These are phyloP conservation scores for Brettanomyces anomalus DNA, from an alignment of 805 yeast genomes.

Conservation along the genomic window DNA sequence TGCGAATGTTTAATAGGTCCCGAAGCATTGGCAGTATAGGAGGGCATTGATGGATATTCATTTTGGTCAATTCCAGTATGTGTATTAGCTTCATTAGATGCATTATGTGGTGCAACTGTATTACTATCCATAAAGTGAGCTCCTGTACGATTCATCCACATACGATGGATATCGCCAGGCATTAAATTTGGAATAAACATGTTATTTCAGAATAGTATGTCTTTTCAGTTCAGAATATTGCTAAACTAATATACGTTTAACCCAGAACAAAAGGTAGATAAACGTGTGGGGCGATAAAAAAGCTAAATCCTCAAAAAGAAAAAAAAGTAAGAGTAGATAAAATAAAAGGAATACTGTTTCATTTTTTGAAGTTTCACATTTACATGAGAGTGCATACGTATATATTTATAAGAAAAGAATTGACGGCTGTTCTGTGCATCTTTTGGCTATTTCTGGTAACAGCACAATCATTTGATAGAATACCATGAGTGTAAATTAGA, in stretches of 20 bases:
- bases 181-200: conserved; percentile 44
- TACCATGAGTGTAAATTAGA: too few relatives aligned
- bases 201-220: neutral
- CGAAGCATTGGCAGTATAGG: conserved; percentile 40
- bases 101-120: neutral
- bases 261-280: too few relatives aligned
- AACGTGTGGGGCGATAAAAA: too few relatives aligned
- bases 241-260: too few relatives aligned
- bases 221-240: too few relatives aligned
- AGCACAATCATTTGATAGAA: too few relatives aligned
- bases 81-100: too few relatives aligned
- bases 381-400: too few relatives aligned
- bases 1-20: conserved; percentile 19
- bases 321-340: neutral
- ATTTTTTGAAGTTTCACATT: neutral
- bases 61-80: neutral
- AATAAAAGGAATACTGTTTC: neutral
- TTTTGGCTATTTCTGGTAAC: too few relatives aligned
- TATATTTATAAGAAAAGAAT: too few relatives aligned
- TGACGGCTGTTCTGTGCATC: too few relatives aligned
- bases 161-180: conserved; percentile 35
- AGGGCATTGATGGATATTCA: conserved; percentile 45
- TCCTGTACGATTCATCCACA: conserved; percentile 29
- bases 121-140: neutral
- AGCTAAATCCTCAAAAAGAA: too few relatives aligned